These are phyloP conservation scores for Alternaria brassicicola DNA, from an alignment of 2,329 filamentous ascomycete genomes.

Conservation along the genomic window DNA sequence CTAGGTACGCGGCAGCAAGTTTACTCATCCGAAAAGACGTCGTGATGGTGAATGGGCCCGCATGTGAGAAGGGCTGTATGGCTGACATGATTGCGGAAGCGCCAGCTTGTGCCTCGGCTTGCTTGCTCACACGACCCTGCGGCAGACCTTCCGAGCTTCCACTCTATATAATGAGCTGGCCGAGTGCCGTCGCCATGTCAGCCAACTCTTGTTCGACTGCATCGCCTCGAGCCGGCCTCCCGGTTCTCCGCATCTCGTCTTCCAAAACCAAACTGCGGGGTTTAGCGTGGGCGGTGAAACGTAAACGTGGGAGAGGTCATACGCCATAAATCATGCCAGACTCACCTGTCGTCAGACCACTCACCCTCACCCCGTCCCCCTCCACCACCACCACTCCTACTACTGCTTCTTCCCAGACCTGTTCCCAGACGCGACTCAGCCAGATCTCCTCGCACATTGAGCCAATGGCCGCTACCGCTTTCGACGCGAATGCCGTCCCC, in stretches of 20 bases:
- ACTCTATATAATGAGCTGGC: constrained; percentile 21
- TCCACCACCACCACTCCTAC: constrained; percentile 15
- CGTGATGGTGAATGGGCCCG: constrained; percentile 9
- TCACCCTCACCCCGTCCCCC: constrained; percentile 7
- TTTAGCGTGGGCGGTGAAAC: constrained; percentile 36
- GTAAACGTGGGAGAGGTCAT: constrained; percentile 29
- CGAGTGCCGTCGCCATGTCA: constrained; percentile 12
- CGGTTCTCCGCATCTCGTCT: constrained; percentile 27
- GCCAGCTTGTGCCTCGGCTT: constrained; percentile 33
- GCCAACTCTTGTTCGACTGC: constrained; percentile 14
- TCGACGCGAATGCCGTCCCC: constrained; percentile 77
- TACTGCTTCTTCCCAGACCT: constrained; percentile 23
- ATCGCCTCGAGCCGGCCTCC: constrained; percentile 10
- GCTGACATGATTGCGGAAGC: constrained; percentile 29
- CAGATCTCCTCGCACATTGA: constrained; percentile 75
- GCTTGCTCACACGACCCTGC: constrained; percentile 24
- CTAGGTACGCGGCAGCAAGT: background rate
- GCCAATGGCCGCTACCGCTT: constrained; percentile 67
- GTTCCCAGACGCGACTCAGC: constrained; percentile 51
- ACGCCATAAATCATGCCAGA: constrained; percentile 35
- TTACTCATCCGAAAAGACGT: background rate
- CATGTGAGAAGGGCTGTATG: constrained; percentile 31
- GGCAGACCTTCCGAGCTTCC: constrained; percentile 11
- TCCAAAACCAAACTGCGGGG: constrained; percentile 30
- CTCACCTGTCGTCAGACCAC: constrained; percentile 20